These are phyloP conservation scores for Alternaria viburni DNA, from an alignment of 2,329 filamentous ascomycete species.

Conservation along the genomic window DNA sequence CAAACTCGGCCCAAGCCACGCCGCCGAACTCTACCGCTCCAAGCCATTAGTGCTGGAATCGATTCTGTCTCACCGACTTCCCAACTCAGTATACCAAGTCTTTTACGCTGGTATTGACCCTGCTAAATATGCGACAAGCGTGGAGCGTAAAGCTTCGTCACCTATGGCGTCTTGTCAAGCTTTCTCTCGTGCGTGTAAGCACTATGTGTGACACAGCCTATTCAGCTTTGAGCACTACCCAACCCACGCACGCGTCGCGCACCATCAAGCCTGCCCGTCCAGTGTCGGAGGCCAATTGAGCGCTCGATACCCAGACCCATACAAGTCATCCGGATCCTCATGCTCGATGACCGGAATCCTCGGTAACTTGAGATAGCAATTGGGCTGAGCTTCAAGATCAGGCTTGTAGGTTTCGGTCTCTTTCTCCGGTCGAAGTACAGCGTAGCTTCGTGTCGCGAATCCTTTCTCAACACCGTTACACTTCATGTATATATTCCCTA, in stretches of 20 bases:
- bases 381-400: not conserved
- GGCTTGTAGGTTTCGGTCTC: not conserved
- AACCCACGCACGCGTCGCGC: not conserved
- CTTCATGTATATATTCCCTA: not conserved
- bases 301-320: not conserved
- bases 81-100: slow-evolving; percentile 27
- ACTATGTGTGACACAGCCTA: not conserved
- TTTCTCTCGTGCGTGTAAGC: not conserved
- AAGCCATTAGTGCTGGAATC: slow-evolving; percentile 39
- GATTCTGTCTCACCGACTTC: slow-evolving; percentile 18
- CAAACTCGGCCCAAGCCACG: slow-evolving; percentile 6
- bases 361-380: not conserved
- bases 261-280: not conserved
- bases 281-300: not conserved
- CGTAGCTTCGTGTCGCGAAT: not conserved
- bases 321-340: not conserved
- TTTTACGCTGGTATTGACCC: not conserved
- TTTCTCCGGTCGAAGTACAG: not conserved
- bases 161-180: not conserved
- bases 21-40: slow-evolving; percentile 24
- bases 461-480: not conserved
- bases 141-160: not conserved
- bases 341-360: not conserved
- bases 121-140: not conserved
- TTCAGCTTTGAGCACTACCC: not conserved